Evolutionary conservation across 1,139 yeast species (phyloP), one percentile per base, ranked within the genome.

Genomic region (Diutina neorugosa): DNA sequence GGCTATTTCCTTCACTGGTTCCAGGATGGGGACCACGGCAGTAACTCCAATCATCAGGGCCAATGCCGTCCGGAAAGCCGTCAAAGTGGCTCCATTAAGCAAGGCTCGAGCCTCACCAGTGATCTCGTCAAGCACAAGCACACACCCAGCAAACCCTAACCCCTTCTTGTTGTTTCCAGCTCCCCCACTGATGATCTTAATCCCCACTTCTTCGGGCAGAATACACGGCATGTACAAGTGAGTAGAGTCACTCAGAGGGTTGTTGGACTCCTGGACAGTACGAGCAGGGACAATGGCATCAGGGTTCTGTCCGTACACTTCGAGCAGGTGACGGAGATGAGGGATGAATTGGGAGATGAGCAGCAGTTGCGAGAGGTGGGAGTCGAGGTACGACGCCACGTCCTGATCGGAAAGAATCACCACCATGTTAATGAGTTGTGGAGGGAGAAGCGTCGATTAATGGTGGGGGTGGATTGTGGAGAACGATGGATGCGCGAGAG

Each of bases 1-100:
- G 11, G 74, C 60, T 44, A 77, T 43, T 51, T 64, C 57, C 6
- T 23, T 8, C 12, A 48, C 21, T 6, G 37, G 40, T 5, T 40
- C 37, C 6, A 44, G 11, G 16, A n/a, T 6, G 11, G 25, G 18
- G 16, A 23, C 21, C 18, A 68, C 69, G 53, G 69, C 72, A 12
- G 66, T 65, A 56, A 82, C 62, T 0, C 81, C 79, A 18, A 81
- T 62, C 8, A 77, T 69, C 34, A 81, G 74, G 25, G 83, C 81
- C 56, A 84, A 66, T 0, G 88, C 88, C 1, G 90, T 84, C 60
- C 89, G 69, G 58, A 83, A 82, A 0, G 86, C 88, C 1, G 90
- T 84, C 43, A 82, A 64, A 0, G 80, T 73, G 52, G 73, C 70
- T 2, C 86, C 88, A 60, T 81, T 82, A 47, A 83, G 62, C 3